Base-by-base conservation (phyloP, 1,284 basidiomycete genomes). In the Cutaneotrichosporon cavernicola region DNA sequence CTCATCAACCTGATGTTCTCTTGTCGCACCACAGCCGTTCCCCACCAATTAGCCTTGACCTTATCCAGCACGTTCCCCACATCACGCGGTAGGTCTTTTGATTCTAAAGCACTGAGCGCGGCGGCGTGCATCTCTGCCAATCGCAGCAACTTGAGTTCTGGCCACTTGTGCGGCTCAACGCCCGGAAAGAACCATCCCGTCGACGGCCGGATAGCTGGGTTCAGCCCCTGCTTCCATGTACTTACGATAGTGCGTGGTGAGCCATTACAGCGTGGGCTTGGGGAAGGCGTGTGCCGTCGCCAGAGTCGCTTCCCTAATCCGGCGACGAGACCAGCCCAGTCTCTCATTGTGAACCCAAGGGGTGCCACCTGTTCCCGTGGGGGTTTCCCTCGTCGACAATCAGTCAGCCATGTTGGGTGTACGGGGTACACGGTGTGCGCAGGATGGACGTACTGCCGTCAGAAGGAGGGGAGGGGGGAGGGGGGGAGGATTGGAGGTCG, bases 231-330 rank as follows among this genome's bases (percentile, higher is more conserved):
- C 8, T 18, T 8, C n/a, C 14, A 4, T 51, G 21, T 1, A 63
- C 68, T 61, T 46, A 69, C 68, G 65, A 57, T 69, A 69, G 46
- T 66, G 63, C 31, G 66, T 64, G 34, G 63, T 60, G 7, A 61
- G 21, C 68, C 68, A 69, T 34, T 62, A 51, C 10, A 69, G 16
- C 7, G 34, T n/a, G 4, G 68, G 53, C 13, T 32, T 26, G 9
- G 68, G 68, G 61, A 69, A 65, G 2, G 51, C 43, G 5, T 56
- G 1, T 9, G 9, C 36, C 36, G 36, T 13, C 36, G 36, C 36
- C 36, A 10, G 9, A 2, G 36, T 13, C 4, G 60, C 58, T 22
- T 66, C 38, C 18, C 63, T 47, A 32, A 63, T 62, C 13, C 68
- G 61, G 7, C 18, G 18, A 47, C 65, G 49, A 38, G 67, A 69